Base-by-base conservation (phyloP, 2,329 filamentous ascomycete genomes). In the Epichloe amarillans region DNA sequence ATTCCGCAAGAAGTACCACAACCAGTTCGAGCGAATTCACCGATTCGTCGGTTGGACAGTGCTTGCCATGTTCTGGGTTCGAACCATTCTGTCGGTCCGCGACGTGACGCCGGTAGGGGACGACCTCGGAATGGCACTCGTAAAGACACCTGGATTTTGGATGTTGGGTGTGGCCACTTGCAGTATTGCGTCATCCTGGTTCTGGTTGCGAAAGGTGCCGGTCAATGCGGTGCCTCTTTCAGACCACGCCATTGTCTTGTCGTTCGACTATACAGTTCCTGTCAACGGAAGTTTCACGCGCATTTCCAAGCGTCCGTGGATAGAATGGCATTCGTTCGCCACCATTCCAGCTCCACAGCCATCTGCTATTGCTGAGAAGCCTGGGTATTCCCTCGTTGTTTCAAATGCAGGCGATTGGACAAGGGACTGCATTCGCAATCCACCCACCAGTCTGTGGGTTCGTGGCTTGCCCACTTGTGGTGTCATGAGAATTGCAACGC, bases 401-500 rank as follows among this genome's bases (percentile, higher is more conserved):
- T 86, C 83, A 50, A 83, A 82, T 56, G 84, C 83, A 3, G 85
- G 85, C 21, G 84, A 89, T 66, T 89, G 85, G 84, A 89, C 85
- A 0, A 69, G 69, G 23, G 69, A 72, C 35, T 75, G 78, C 51
- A 87, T 89, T 65, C 67, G 73, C 46, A 71, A 74, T 46, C 79
- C 79, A 2, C 83, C 83, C 1, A 73, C 68, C 1, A 66, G 75
- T 47, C 66, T 88, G 44, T 89, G 82, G 80, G 78, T 83, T 5
- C 78, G 83, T 43, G 84, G 84, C 10, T 72, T 82, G 0, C 82
- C 84, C 1, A 75, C 80, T 3, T 80, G 76, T 53, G 84, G 84
- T 40, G 81, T 88, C 36, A 75, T 85, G 59, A 79, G 82, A 57
- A 74, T 84, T 51, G 79, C 83, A 37, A 75, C 76, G 0, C 71